Evolutionary conservation across 495 filamentous ascomycete genomes (phyloP), one percentile per base, ranked within the genome.

Genomic region (Tricharina praecox): DNA sequence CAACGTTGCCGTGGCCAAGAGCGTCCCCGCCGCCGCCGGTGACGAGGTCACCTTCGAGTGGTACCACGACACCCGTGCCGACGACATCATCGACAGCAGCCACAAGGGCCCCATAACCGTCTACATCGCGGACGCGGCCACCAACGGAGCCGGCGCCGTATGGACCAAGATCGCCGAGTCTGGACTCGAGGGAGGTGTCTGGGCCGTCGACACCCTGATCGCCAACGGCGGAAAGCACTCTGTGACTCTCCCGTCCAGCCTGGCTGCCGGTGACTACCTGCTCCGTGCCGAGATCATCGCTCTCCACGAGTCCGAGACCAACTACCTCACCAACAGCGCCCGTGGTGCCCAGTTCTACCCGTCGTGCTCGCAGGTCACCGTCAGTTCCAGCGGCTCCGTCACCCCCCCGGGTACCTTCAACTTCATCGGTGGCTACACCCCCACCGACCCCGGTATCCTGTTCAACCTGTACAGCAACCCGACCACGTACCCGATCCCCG

Each of bases 291-390:
- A 74, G 63, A 69, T 73, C 56, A 71, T 74, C 47, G 70, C 69
- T 36, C 65, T 68, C 8, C 70, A 74, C 50, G 70, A 69, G 53
- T 35, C 63, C n/a, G 65, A 68, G 18, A 53, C 60, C 13, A 52
- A 56, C 16, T 65, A 58, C 55, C 53, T 46, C 19, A 40, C 43
- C 18, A 63, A 69, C 56, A 44, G 54, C 18, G 50, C 48, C 23
- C 60, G 64, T 25, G 71, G 71, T 23, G 71, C 71, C 18, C 71
- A 75, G 62, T 57, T 72, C 58, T 73, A 75, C 52, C 67, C 69
- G 40, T 62, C 57, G 42, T 75, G 70, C 57, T 60, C 70, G 3
- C 71, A 73, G 58, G 52, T 73, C 50, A 65, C 64, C 45, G 66
- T 74, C 25, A 66, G 62, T 10, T 59, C 59, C 23, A 49, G 56